Conservation (phyloP, 371 early-diverging fungal species). For the Umbelopsis sp. region DNA sequence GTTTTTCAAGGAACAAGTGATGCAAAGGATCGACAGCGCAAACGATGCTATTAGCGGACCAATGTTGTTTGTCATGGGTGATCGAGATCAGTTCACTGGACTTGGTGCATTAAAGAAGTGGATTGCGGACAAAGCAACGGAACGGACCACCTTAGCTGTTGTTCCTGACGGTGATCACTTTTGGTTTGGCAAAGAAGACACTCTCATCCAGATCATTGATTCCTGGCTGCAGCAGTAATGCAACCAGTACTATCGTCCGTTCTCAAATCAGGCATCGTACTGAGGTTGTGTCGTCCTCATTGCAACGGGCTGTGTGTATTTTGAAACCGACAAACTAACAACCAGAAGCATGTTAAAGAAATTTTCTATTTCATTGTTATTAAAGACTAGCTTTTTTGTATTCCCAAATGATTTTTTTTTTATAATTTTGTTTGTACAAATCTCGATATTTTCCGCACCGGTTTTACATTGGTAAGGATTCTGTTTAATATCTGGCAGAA, state of each 20-base stretch:
- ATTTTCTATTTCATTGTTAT: background rate
- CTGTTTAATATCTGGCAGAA: conserved; percentile 12
- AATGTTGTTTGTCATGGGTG: conserved; percentile 38
- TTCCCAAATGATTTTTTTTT: conserved; percentile 6
- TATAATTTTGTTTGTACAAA: conserved; percentile 17
- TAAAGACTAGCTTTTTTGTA: conserved; percentile 17
- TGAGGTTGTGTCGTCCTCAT: background rate
- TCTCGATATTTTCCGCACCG: conserved; percentile 17
- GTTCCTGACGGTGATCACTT: conserved; percentile 45
- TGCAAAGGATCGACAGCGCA: conserved; percentile 13
- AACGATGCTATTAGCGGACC: background rate
- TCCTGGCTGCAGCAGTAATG: conserved; percentile 4
- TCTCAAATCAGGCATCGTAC: background rate
- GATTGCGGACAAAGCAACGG: conserved; percentile 19
- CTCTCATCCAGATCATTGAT: conserved; percentile 18
- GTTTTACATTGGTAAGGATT: background rate
- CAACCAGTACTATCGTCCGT: too few relatives aligned
- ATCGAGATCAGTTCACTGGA: conserved; percentile 46
- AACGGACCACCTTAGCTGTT: background rate
- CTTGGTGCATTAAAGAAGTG: conserved; percentile 31
- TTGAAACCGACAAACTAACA: background rate
- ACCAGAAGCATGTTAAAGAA: background rate
- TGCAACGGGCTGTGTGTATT: too few relatives aligned
- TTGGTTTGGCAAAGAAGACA: conserved; percentile 34
- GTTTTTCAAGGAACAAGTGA: conserved; percentile 33